A percentile compares a stretch with the other conserved stretches of the same genome.
These are phyloP conservation scores for Cronartium quercuum DNA, from an alignment of 1,284 basidiomycete species.

Conservation along the genomic window DNA sequence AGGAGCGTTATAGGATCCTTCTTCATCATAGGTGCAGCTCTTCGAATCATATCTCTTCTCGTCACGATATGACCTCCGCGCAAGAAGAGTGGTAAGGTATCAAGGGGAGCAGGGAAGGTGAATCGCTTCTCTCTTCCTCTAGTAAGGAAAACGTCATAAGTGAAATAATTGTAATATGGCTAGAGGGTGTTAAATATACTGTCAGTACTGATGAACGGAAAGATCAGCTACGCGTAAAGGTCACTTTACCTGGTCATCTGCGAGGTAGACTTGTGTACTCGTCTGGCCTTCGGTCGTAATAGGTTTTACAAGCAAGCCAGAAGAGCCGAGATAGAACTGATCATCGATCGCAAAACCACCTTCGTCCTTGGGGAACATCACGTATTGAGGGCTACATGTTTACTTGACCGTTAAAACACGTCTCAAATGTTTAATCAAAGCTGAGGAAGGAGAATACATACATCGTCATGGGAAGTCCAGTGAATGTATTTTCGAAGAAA, in stretches of 20 bases:
- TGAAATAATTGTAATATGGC: conserved; percentile 95
- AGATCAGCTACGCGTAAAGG: conserved; percentile 75
- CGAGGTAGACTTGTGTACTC: conserved; percentile 71
- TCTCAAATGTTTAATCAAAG: background rate
- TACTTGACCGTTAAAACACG: background rate
- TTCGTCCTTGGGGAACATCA: conserved; percentile 81
- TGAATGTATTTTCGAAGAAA: conserved; percentile 75
- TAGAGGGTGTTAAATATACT: conserved; percentile 46
- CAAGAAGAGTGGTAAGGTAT: conserved; percentile 75
- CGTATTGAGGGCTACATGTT: conserved; percentile 72
- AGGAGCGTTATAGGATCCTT: conserved; percentile 88
- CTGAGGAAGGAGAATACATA: conserved; percentile 48
- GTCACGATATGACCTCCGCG: conserved; percentile 88
- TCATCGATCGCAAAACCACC: conserved; percentile 82
- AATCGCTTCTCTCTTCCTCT: conserved; percentile 54
- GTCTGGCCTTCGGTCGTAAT: conserved; percentile 69
- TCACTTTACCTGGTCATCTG: conserved; percentile 68
- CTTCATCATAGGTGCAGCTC: conserved; percentile 80
- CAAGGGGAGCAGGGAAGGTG: conserved; percentile 68
- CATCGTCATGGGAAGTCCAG: conserved; percentile 73
- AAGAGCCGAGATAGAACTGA: conserved; percentile 84
- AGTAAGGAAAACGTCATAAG: conserved; percentile 42
- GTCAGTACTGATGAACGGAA: background rate
- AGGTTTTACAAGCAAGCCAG: conserved; percentile 86
- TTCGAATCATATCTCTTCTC: conserved; percentile 75